Base-by-base conservation (phyloP, 2,329 filamentous ascomycete species). In the Parascedosporium putredinis region DNA sequence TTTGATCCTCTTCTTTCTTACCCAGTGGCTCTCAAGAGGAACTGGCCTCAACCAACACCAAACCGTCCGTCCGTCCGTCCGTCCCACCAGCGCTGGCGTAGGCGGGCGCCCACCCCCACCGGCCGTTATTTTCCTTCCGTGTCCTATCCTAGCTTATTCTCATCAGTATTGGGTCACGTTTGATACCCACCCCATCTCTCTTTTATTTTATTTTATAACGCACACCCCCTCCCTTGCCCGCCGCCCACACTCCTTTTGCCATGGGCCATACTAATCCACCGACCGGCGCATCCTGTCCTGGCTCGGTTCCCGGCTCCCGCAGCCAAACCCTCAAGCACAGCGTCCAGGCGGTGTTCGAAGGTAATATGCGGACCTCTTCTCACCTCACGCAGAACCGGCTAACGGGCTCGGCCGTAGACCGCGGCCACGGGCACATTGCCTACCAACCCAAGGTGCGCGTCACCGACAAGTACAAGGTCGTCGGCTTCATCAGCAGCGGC, bases 401-500 rank as follows among this genome's bases (percentile, higher is more conserved):
- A 29, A 42, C 25, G 51, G 40, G 50, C 49, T 53, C 51, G 27
- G 6, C 24, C 24, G 36, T 25, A 24, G 47, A 49, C 22, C 47
- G 47, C n/a, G 36, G 47, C 5, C 47, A 14, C 20, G 47, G 47
- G 6, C 42, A 55, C 55, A 55, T 50, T 12, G 36, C 46, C 7
- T 85, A 84, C 62, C 78, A 81, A 62, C 80, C 79, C 63, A 95
- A 95, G 67, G 86, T 93, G 55, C 84, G 88, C 54, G 88, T 97
- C 51, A 84, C 85, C 53, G 91, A 97, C 67, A 85, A 86, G 57
- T 98, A 97, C 69, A 89, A 93, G 59, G 93, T 98, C 59, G 84
- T 98, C 51, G 93, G 93, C 40, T 98, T 98, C 73, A 98, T 98
- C 59, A 95, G 88, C 63, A 95, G 88, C 58, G 93, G 93, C 44